Evolutionary conservation across 495 filamentous ascomycete genomes (phyloP).

Genomic region (Penicillium goetzii): DNA sequence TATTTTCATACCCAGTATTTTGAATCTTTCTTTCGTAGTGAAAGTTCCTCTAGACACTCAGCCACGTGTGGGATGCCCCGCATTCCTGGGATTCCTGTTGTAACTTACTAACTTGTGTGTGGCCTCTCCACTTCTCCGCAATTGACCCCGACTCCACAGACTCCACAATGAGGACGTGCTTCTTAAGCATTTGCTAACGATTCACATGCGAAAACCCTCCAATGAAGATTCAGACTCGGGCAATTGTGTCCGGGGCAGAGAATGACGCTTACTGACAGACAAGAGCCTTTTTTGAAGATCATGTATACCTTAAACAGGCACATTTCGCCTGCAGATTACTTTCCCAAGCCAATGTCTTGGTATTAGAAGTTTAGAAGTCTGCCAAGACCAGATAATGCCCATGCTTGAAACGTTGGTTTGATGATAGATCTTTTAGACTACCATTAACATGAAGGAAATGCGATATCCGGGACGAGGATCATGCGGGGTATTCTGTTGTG

Average conservation of each 20-base stretch:
- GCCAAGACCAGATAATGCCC: not conserved
- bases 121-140: conserved; percentile 12
- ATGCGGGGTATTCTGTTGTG: not conserved
- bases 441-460: not conserved
- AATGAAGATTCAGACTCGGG: not conserved
- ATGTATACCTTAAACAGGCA: not conserved
- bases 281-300: not conserved
- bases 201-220: not conserved
- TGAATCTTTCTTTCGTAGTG: not conserved
- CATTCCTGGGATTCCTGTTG: not conserved
- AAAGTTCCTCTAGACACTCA: not conserved
- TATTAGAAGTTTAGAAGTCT: not conserved
- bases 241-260: not conserved
- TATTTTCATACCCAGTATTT: not conserved
- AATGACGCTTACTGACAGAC: not conserved
- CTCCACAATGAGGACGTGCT: not conserved
- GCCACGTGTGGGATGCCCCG: conserved; percentile 5
- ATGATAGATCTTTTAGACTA: no score
- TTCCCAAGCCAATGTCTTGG: not conserved
- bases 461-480: not conserved
- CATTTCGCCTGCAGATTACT: not conserved
- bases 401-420: not conserved
- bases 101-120: no score
- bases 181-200: not conserved
- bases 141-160: conserved; percentile 6